These are phyloP conservation scores for Tuctoria greenei DNA, from an alignment of 176 grass and related monocot genomes.

Conservation along the genomic window DNA sequence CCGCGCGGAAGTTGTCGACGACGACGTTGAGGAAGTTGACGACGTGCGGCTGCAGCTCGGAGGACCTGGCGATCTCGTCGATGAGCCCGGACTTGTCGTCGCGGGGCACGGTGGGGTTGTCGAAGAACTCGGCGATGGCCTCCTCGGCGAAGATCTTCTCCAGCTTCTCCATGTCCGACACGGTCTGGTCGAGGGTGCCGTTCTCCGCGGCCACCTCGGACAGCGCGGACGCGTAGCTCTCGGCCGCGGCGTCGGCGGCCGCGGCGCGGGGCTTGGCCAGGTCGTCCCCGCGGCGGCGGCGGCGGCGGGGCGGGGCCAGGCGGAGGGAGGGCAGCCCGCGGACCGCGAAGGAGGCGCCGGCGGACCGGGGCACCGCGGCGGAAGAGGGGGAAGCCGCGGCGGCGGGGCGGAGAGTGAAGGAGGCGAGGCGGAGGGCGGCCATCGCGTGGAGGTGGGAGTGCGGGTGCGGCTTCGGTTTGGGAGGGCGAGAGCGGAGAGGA, in stretches of 20 bases:
- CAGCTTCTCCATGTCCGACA: slow-evolving; percentile 73
- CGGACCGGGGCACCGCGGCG: slow-evolving; percentile 13
- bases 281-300: slow-evolving; percentile 51
- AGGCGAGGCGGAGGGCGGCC: slow-evolving; percentile 52
- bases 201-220: slow-evolving; percentile 56
- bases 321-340: slow-evolving; percentile 48
- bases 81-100: slow-evolving; percentile 65
- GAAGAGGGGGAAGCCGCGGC: slow-evolving; percentile 27
- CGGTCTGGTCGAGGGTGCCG: slow-evolving; percentile 55
- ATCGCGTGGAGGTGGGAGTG: slow-evolving; percentile 29
- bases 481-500: not conserved
- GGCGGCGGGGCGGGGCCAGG: slow-evolving; percentile 38
- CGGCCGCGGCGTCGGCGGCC: slow-evolving; percentile 37
- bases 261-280: slow-evolving; percentile 30
- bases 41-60: slow-evolving; percentile 59
- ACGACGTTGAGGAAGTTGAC: slow-evolving; percentile 83
- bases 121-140: slow-evolving; percentile 69
- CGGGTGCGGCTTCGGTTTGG: slow-evolving; percentile 34
- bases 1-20: slow-evolving; percentile 59
- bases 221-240: slow-evolving; percentile 67
- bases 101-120: slow-evolving; percentile 62
- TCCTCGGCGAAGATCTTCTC: slow-evolving; percentile 64
- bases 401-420: slow-evolving; percentile 42
- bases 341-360: slow-evolving; percentile 17
- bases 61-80: slow-evolving; percentile 62